These are phyloP conservation scores for Choiromyces venosus DNA, from an alignment of 495 filamentous ascomycete species.

Conservation along the genomic window DNA sequence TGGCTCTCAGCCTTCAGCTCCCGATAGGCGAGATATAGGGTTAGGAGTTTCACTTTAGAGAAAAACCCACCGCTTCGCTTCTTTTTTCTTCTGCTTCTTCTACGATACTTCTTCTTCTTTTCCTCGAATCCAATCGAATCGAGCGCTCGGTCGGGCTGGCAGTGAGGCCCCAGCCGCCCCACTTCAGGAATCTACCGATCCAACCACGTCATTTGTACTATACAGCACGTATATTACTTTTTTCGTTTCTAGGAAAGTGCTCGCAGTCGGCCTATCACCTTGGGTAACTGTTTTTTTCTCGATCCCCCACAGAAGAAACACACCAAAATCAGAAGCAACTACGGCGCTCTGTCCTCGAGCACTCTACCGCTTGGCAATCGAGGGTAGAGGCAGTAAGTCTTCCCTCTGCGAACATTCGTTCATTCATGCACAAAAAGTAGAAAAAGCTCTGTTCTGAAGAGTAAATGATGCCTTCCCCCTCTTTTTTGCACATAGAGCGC, in stretches of 20 bases:
- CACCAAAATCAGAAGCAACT: background rate
- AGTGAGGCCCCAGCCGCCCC: background rate
- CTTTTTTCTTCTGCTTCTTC: background rate
- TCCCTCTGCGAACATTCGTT: background rate
- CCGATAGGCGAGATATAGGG: background rate
- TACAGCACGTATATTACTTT: background rate
- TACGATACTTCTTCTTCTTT: too few species aligned
- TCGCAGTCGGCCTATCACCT: background rate
- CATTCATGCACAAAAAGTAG: background rate
- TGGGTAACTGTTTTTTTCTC: background rate
- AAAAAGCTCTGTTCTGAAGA: background rate
- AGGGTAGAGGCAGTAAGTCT: background rate
- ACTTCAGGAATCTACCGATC: background rate
- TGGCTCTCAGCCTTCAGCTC: background rate
- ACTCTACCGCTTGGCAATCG: background rate
- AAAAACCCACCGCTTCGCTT: background rate
- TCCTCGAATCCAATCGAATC: background rate
- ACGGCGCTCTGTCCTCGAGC: background rate
- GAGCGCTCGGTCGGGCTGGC: background rate
- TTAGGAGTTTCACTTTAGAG: background rate
- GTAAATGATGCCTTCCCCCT: background rate
- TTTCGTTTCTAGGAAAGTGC: background rate
- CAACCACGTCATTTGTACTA: background rate
- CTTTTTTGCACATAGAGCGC: background rate
- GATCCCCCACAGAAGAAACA: background rate